Base-by-base conservation (phyloP, 495 filamentous ascomycete species). In the Penicillium taxi region DNA sequence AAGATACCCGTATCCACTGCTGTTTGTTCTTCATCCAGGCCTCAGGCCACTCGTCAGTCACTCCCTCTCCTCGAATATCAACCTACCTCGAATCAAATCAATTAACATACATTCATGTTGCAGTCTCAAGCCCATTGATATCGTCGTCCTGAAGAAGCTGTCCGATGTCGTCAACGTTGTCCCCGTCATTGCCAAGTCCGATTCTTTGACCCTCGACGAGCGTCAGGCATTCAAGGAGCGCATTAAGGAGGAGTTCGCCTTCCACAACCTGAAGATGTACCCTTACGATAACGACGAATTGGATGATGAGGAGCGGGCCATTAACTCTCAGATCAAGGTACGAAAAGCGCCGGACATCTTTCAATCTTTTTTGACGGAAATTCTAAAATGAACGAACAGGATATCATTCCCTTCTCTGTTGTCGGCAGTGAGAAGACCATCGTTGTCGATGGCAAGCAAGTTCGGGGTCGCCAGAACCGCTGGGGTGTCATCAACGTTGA, bases 211-310 rank as follows among this genome's bases (percentile, higher is more conserved):
- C 6, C 72, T 99, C 17, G 93, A 99, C 63, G 91, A 99, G 73
- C 77, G 91, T 41, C 75, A 78, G 48, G 87, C 81, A 3, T 99
- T 99, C 78, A 99, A 96, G 74, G 89, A 89, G 70, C 78, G 93
- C 53, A 99, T 99, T 67, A 95, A 94, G 78, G 90, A 96, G 73
- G 91, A 99, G 59, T 96, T 99, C 62, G 71, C 84, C 26, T 99
- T 99, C 81, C 91, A 99, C 77, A 96, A 95, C 73, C 75, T 96
- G 59, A 87, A 94, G 72, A 99, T 99, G 91, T 99, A 94, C 73
- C 91, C 91, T 32, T 99, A 99, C 62, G 90, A 96, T 67, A 96
- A 95, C 59, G 91, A 96, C 48, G 91, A 99, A 75, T 77, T 96
- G 40, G 91, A 98, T 52, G 82, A 89, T 57, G 91, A 98, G 73